Base-by-base conservation (phyloP, 2,329 filamentous ascomycete genomes). In the Venturia asperata region DNA sequence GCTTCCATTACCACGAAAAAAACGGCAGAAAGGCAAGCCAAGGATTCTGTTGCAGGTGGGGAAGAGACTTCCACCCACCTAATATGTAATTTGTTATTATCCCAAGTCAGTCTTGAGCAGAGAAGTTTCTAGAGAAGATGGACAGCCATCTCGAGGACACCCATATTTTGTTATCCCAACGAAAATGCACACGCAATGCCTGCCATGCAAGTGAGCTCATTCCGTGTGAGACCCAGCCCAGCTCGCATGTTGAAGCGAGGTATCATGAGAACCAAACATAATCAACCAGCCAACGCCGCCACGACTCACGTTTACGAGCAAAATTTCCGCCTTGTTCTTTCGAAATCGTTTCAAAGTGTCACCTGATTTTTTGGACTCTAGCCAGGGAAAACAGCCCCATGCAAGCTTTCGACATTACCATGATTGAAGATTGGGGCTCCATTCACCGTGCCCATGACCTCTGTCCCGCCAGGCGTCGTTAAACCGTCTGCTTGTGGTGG, bases 191-290 rank as follows among this genome's bases (percentile, higher is more conserved):
- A n/a, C 52, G 52, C 52, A 58, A 58, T 58, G 52, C 52, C 52
- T 58, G 17, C 52, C 52, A 58, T 58, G 52, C 52, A n/a, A 37
- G 52, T 58, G 52, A 58, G 17, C 30, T 24, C 9, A 58, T 37
- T 37, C n/a, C 19, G 17, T 58, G 47, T 37, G 52, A 37, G 30
- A 17, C 52, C 15, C 52, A n/a, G 37, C 27, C 52, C 13, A 58
- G 52, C 61, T 52, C 61, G 61, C 61, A 63, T 63, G 61, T 63
- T 63, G 61, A 63, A 63, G 61, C 61, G 61, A 63, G 61, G 61
- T 52, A 63, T 63, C 61, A 52, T 52, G 43, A 52, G 34, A 49
- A 13, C 61, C 19, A 37, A 39, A 47, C 5, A n/a, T 9, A 15
- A n/a, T 21, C 34, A 21, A n/a, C 15, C 30, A 9, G 24, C 4